These are phyloP conservation scores for Beauveria australis DNA, from an alignment of 2,329 filamentous ascomycete species.

Conservation along the genomic window DNA sequence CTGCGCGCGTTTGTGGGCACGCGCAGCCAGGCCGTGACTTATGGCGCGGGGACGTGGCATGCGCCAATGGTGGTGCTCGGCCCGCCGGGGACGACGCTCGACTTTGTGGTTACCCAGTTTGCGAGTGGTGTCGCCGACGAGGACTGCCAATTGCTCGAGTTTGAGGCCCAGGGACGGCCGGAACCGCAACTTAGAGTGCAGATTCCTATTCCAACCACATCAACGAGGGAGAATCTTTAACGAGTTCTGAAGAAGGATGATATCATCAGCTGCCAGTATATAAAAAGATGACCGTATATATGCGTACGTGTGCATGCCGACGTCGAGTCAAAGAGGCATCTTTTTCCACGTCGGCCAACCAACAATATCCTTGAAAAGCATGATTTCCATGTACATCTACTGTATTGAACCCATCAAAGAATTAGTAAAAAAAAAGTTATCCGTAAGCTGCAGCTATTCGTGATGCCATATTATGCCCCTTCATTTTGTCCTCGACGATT, in stretches of 20 bases:
- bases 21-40: slow-evolving; percentile 78
- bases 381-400: background rate
- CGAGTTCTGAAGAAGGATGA: background rate
- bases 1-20: slow-evolving; percentile 72
- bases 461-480: background rate
- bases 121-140: slow-evolving; percentile 73
- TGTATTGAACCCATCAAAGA: background rate
- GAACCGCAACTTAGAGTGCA: slow-evolving; percentile 32
- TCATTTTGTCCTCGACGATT: background rate
- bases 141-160: slow-evolving; percentile 75
- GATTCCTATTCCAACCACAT: slow-evolving; percentile 16
- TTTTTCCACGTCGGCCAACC: background rate
- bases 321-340: background rate
- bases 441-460: no score
- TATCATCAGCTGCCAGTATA: background rate
- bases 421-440: background rate
- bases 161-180: slow-evolving; percentile 26
- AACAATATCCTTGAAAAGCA: background rate
- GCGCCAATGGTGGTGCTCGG: slow-evolving; percentile 91
- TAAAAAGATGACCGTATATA: background rate
- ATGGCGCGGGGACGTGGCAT: slow-evolving; percentile 88
- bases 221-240: slow-evolving; percentile 12
- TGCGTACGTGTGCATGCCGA: background rate
- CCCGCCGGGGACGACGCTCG: slow-evolving; percentile 46
- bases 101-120: slow-evolving; percentile 87